Base-by-base conservation (phyloP, 208 protist species). In the Endotrypanum monterogeii region DNA sequence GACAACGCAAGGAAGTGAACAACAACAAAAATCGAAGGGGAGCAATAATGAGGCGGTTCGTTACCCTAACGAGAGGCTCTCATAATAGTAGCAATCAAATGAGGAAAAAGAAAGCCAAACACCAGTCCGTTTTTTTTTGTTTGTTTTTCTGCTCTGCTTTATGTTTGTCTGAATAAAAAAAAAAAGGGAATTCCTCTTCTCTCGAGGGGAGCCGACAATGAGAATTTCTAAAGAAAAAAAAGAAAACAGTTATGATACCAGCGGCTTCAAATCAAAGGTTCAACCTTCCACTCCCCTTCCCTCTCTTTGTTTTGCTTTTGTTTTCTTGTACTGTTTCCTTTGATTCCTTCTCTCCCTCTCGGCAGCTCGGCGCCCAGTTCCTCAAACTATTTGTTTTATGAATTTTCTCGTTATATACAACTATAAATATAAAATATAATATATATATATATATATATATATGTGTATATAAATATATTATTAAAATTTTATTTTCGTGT, bases 321-420 rank as follows among this genome's bases (percentile, higher is more conserved):
- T 57, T 37, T 69, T 68, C 30, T 9, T 16, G 16, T 44, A 14
- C 67, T 76, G 6, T 50, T 67, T 69, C 68, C 37, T 5, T 37
- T 72, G 7, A 28, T 71, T 70, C 8, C 8, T 16, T 1, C 16
- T 4, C 8, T 16, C 2, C 16, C 35, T 32, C 23, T 11, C 16
- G 18, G 18, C 7, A 63, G 39, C 28, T 18, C 28, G 18, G 25
- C 23, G 18, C 35, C 18, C 35, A 23, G 57, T 32, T 44, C 16
- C 0, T 35, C 11, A 63, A 35, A 16, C 20, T 37, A 35, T 25
- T 23, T 32, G 0, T 12, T 32, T 9, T 41, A 12, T 63, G 57
- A 20, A n/a, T 5, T 39, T 32, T 37, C 41, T 14, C 23, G 3
- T 20, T 37, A 4, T 32, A 35, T 4, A 25, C 30, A 35, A n/a